Conservation (phyloP, 306 rosid species). For the Acacia melanoxylon region DNA sequence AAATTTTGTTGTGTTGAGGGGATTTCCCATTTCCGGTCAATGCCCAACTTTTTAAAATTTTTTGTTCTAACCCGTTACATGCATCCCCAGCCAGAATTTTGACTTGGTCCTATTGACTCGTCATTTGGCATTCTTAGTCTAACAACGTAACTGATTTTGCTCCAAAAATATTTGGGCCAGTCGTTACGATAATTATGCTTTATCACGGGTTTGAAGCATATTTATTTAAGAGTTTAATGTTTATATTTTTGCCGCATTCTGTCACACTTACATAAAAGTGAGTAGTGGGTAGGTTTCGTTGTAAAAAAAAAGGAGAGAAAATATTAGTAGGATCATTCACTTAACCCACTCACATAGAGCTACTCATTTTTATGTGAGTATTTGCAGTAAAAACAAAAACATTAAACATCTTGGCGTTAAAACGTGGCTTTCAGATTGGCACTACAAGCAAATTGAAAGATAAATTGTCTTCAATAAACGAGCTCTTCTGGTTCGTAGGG, state of each 20-base stretch:
- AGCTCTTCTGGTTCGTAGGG: not conserved
- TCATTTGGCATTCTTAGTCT: not conserved
- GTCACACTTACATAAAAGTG: too few species aligned
- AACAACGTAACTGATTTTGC: not conserved
- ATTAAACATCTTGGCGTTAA: not conserved
- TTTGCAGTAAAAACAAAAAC: too few species aligned
- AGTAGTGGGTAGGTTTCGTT: too few species aligned
- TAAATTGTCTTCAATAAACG: not conserved
- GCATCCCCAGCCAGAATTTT: not conserved
- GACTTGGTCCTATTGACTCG: not conserved
- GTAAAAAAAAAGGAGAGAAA: too few species aligned
- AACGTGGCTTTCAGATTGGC: not conserved
- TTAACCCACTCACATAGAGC: too few species aligned
- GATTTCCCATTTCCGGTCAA: not conserved
- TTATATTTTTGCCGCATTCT: too few species aligned
- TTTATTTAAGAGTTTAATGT: not conserved
- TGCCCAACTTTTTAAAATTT: not conserved
- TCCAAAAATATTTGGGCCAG: not conserved
- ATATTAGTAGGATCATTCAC: too few species aligned
- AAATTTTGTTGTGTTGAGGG: slow-evolving; percentile 36
- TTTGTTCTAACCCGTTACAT: not conserved
- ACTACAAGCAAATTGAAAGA: not conserved
- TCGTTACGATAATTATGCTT: not conserved
- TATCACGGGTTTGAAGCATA: not conserved
- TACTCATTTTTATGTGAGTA: too few species aligned